Conservation (phyloP, 305 asterid species). For the Fraxinus sp. region DNA sequence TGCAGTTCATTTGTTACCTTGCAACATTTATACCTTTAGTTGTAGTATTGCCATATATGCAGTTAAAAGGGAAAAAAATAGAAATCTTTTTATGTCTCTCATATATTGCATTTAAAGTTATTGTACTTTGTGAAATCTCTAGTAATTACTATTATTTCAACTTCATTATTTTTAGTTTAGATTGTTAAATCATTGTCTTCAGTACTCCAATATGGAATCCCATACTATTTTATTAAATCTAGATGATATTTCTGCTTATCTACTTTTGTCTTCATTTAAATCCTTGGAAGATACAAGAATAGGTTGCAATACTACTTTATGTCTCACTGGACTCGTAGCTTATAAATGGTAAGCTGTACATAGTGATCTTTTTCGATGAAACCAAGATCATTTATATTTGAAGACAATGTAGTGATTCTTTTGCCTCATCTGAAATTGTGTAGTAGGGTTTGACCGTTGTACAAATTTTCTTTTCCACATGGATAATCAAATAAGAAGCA, state of each 20-base stretch:
- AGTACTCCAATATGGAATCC: not conserved
- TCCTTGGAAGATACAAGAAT: not conserved
- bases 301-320: not conserved
- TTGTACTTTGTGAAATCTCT: not conserved
- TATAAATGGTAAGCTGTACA: not conserved
- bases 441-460: not conserved
- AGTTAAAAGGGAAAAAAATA: not conserved
- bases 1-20: not conserved
- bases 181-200: not conserved
- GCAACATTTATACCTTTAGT: not conserved
- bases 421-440: not conserved
- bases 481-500: not conserved
- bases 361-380: not conserved
- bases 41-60: not conserved
- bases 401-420: not conserved
- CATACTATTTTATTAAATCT: not conserved
- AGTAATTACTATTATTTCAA: not conserved
- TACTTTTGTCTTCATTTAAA: not conserved
- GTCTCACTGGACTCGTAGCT: not conserved
- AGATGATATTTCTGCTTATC: not conserved
- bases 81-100: not conserved
- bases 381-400: not conserved
- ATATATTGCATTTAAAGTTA: not conserved
- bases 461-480: not conserved
- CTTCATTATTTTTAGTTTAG: not conserved